Evolutionary conservation across 2,329 filamentous ascomycete species (phyloP).

Genomic region (Ampelomyces quisqualis): DNA sequence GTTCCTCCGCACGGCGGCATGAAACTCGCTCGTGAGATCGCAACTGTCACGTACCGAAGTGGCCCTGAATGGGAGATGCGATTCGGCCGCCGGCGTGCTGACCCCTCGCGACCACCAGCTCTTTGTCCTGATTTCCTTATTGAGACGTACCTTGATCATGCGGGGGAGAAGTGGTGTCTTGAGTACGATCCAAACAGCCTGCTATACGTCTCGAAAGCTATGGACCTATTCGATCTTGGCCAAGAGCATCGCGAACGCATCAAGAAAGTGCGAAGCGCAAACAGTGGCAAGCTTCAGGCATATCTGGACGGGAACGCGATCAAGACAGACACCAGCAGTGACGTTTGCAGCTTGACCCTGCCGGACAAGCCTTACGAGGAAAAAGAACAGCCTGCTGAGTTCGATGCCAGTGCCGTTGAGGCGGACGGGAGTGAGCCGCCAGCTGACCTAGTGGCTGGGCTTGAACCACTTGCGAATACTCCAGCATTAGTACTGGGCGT

Average conservation of each 20-base stretch:
- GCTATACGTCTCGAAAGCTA: slow-evolving; percentile 95
- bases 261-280: slow-evolving; percentile 61
- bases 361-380: slow-evolving; percentile 86
- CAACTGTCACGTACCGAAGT: slow-evolving; percentile 93
- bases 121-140: slow-evolving; percentile 97
- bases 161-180: slow-evolving; percentile 96
- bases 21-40: slow-evolving; percentile 97
- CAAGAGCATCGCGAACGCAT: slow-evolving; percentile 66
- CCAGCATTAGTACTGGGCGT: slow-evolving; percentile 90
- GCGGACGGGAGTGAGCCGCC: slow-evolving; percentile 60
- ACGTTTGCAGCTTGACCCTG: slow-evolving; percentile 76
- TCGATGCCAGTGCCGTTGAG: slow-evolving; percentile 27
- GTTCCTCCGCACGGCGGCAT: slow-evolving; percentile 94
- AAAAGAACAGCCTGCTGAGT: slow-evolving; percentile 57
- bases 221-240: slow-evolving; percentile 96
- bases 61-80: slow-evolving; percentile 97
- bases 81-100: slow-evolving; percentile 84
- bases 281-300: slow-evolving; percentile 59
- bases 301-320: slow-evolving; percentile 36
- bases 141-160: slow-evolving; percentile 96
- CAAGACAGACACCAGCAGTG: slow-evolving; percentile 26
- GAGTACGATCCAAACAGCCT: slow-evolving; percentile 96
- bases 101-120: slow-evolving; percentile 81
- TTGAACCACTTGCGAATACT: slow-evolving; percentile 70
- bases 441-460: slow-evolving; percentile 74